Conservation (phyloP, 2,329 filamentous ascomycete genomes). For the Juglanconis juglandina region DNA sequence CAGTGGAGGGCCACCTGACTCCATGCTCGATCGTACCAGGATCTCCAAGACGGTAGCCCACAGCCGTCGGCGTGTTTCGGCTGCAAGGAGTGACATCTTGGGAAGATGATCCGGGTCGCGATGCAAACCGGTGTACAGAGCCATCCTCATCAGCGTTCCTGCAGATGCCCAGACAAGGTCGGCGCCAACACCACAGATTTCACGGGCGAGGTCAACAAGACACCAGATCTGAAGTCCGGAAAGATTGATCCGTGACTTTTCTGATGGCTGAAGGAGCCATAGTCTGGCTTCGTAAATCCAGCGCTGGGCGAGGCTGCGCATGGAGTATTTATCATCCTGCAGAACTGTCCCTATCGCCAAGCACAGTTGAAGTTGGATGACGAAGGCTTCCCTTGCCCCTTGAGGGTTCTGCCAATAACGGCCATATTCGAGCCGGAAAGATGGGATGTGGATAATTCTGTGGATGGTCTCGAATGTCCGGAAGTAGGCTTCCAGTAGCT, state of each 20-base stretch:
- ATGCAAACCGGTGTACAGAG: slow-evolving; percentile 50
- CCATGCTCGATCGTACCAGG: slow-evolving; percentile 41
- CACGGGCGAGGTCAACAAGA: slow-evolving; percentile 41
- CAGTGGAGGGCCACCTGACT: slow-evolving; percentile 43
- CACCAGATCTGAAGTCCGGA: slow-evolving; percentile 47
- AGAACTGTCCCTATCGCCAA: slow-evolving; percentile 53
- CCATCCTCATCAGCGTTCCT: slow-evolving; percentile 41
- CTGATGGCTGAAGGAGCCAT: slow-evolving; percentile 51
- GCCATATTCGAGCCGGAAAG: slow-evolving; percentile 45
- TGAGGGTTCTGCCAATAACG: slow-evolving; percentile 44
- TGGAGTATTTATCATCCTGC: slow-evolving; percentile 47
- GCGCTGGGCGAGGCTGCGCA: slow-evolving; percentile 45
- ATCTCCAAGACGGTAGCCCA: slow-evolving; percentile 54
- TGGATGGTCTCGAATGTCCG: slow-evolving; percentile 44
- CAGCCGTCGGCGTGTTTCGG: slow-evolving; percentile 47
- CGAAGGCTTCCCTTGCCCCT: slow-evolving; percentile 45
- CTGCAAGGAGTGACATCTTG: slow-evolving; percentile 29
- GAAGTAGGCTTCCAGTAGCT: slow-evolving; percentile 48
- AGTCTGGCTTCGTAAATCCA: slow-evolving; percentile 58
- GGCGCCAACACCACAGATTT: slow-evolving; percentile 35
- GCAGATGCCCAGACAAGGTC: slow-evolving; percentile 47
- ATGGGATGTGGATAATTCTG: slow-evolving; percentile 50
- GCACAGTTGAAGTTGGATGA: slow-evolving; percentile 56
- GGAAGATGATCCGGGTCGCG: slow-evolving; percentile 42
- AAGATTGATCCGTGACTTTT: slow-evolving; percentile 49